phyloP scores from a whole-genome alignment of 1,284 basidiomycete genomes.

The Gomphus sp. region DNA sequence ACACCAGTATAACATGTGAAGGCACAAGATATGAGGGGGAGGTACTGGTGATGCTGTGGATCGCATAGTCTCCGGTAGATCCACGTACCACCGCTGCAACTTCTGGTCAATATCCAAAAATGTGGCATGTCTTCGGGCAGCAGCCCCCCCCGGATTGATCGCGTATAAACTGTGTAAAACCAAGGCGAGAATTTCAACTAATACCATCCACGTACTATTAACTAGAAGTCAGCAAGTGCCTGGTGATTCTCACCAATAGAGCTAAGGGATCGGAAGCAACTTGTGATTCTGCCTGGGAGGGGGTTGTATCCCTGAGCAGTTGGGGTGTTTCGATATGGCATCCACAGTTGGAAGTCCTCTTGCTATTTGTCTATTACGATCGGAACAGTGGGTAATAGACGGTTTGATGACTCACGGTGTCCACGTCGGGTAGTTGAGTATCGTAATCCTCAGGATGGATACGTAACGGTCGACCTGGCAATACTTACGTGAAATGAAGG shows the following conservation, averaged over 20 bases:
- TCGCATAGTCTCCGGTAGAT: not conserved
- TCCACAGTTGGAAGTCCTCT: conserved; percentile 4
- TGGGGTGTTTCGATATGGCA: conserved; percentile 1
- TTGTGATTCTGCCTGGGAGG: conserved; percentile 3
- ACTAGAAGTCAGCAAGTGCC: too few species aligned
- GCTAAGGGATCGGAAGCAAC: not conserved
- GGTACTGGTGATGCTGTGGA: not conserved
- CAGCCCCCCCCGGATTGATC: not conserved
- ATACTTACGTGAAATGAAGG: not conserved
- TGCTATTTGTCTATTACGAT: not conserved
- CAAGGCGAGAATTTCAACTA: not conserved
- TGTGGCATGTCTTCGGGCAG: not conserved
- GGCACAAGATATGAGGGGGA: not conserved
- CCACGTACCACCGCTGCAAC: conserved; percentile 3
- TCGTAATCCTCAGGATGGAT: conserved; percentile 6
- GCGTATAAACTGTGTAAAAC: conserved; percentile 1
- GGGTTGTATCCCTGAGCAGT: not conserved
- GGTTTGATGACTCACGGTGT: not conserved
- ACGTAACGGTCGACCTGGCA: not conserved
- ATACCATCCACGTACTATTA: not conserved
- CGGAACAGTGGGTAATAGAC: not conserved
- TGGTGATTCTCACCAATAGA: not conserved
- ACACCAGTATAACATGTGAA: conserved; percentile 7
- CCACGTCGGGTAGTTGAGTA: not conserved
- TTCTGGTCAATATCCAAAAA: not conserved